Evolutionary conservation across 805 yeast genomes (phyloP).

Genomic region (Lipomyces yamanashiensis): DNA sequence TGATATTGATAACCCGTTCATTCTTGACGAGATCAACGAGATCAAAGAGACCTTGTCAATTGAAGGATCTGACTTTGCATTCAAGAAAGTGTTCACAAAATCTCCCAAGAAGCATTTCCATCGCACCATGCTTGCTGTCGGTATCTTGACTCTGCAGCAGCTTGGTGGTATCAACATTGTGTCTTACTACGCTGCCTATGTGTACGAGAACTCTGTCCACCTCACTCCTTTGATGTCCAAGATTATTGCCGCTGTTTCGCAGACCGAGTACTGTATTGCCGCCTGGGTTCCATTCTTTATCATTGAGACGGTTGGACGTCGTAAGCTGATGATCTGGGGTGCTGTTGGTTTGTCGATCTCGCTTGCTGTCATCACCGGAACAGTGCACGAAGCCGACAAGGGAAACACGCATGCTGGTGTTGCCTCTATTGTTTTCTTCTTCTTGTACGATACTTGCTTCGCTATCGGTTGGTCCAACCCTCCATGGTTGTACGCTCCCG

Average conservation of each 20-base stretch:
- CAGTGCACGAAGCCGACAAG: constrained; percentile 45
- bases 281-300: constrained; percentile 68
- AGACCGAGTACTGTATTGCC: constrained; percentile 48
- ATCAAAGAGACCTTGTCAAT: constrained; percentile 31
- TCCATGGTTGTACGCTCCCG: constrained; percentile 68
- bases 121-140: constrained; percentile 51
- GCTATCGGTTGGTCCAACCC: constrained; percentile 11
- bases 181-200: constrained; percentile 63
- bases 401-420: constrained; percentile 41
- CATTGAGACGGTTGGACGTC: constrained; percentile 76
- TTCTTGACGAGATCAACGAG: constrained; percentile 44
- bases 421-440: constrained; percentile 25
- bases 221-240: constrained; percentile 51
- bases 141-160: constrained; percentile 55
- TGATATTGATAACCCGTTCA: constrained; percentile 47
- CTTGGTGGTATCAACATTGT: constrained; percentile 62
- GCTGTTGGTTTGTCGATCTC: constrained; percentile 44
- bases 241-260: constrained; percentile 51
- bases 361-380: constrained; percentile 40
- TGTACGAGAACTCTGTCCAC: constrained; percentile 55
- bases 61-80: constrained; percentile 23
- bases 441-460: constrained; percentile 13
- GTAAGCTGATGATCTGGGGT: constrained; percentile 63
- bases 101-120: constrained; percentile 50
- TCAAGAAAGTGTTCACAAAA: constrained; percentile 38